Conservation (phyloP, 2,329 filamentous ascomycete species). For the Pleomassaria siparia region DNA sequence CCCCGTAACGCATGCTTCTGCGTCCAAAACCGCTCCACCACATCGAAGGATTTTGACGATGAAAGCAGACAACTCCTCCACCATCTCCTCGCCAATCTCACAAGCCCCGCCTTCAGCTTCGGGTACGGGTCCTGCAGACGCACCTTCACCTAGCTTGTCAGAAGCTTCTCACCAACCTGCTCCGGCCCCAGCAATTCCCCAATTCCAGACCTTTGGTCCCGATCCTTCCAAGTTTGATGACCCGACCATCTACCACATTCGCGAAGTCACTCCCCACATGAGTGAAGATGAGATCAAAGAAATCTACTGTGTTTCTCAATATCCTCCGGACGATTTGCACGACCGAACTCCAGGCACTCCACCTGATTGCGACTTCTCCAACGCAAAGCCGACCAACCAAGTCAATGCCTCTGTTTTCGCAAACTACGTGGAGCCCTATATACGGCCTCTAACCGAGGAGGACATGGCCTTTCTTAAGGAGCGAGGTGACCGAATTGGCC, state of each 20-base stretch:
- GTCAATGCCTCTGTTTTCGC: conserved; percentile 92
- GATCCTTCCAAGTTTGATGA: conserved; percentile 90
- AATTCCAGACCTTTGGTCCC: conserved; percentile 86
- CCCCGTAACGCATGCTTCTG: too few species aligned
- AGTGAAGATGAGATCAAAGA: conserved; percentile 80
- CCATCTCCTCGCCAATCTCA: conserved; percentile 44
- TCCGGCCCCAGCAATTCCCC: conserved; percentile 63
- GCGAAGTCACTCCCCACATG: conserved; percentile 72
- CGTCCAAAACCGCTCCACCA: background rate
- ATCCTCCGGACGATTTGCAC: conserved; percentile 76
- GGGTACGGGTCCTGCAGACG: conserved; percentile 63
- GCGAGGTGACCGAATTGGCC: conserved; percentile 75
- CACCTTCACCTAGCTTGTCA: conserved; percentile 61
- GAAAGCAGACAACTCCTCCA: conserved; percentile 39
- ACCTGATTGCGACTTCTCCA: conserved; percentile 94
- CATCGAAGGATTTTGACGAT: conserved; percentile 9
- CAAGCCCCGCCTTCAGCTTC: conserved; percentile 46
- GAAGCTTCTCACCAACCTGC: conserved; percentile 60
- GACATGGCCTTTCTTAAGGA: conserved; percentile 92
- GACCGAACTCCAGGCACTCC: conserved; percentile 86
- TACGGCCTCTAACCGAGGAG: conserved; percentile 86
- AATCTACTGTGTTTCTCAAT: conserved; percentile 84
- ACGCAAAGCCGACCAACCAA: conserved; percentile 88
- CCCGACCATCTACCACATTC: conserved; percentile 92
- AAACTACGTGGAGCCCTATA: conserved; percentile 89